Evolutionary conservation across 225 moss, liverwort and hornwort species (phyloP), one percentile per base, ranked within the genome.

Genomic region (Thuidium tamariscinum): DNA sequence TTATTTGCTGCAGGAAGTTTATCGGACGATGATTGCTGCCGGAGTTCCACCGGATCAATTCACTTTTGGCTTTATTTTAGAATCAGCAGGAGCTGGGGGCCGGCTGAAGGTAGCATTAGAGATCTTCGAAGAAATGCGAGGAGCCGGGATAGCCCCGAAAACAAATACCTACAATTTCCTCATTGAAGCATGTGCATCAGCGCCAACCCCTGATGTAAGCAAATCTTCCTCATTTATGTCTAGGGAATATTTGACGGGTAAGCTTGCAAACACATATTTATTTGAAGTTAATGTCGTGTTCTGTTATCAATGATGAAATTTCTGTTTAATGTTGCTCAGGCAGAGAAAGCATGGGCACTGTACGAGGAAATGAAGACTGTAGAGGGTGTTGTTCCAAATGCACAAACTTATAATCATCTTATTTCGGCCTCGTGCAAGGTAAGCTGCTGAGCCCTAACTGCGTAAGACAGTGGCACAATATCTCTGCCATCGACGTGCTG

Each of bases 111-210:
- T 95, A 82, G 97, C 97, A 63, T 90, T 97, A 69, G 96, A 96
- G 89, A 95, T 97, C 74, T 96, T 97, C 51, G 95, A 97, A 88
- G 96, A 97, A 88, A 97, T 97, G 97, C 93, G 93, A 91, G 96
- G 93, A 64, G 94, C 92, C 83, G 97, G 97, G 82, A 90, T 97
- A 86, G 88, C 93, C 41, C 96, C 97, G 46, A 94, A 97, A 88
- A 95, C 97, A 65, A 96, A 87, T 83, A 96, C 96, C 27, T 97
- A 95, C 89, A 97, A 97, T 90, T 97, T 95, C 88, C 95, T 97
- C 27, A 95, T 97, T 74, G 95, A 97, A 94, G 97, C 96, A 70
- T 97, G 96, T 85, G 97, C 93, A 60, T 89, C 93, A 84, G 95
- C 96, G 82, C 97, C 97, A 89, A 91, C 91, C 34, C 96, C 97